Conservation (phyloP, 768 basidiomycete genomes). For the Pisolithus albus region DNA sequence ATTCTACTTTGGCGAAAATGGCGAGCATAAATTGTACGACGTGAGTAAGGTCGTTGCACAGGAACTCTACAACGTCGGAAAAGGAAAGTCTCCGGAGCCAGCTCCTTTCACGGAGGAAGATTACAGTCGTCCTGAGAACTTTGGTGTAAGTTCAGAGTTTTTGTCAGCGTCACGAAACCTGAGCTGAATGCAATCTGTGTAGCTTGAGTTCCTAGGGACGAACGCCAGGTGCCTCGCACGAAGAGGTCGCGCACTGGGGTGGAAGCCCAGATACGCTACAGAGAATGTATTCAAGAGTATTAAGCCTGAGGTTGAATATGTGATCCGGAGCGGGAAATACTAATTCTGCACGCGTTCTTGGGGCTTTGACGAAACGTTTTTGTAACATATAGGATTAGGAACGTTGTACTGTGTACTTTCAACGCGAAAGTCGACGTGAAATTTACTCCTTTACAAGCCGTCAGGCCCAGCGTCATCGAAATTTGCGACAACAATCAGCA, state of each 20-base stretch:
- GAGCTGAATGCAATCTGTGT: conserved; percentile 4
- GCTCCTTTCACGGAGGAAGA: conserved; percentile 14
- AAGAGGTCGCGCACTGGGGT: conserved; percentile 19
- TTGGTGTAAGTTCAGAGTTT: background rate
- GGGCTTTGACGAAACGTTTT: no score
- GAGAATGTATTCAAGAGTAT: conserved; percentile 18
- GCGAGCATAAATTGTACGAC: conserved; percentile 15
- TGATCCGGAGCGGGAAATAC: conserved; percentile 3
- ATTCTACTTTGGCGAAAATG: conserved; percentile 20
- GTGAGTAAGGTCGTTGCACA: conserved; percentile 7
- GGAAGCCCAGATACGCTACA: conserved; percentile 26
- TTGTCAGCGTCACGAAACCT: background rate
- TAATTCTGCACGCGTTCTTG: background rate
- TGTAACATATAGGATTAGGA: no score
- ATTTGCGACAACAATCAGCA: no score
- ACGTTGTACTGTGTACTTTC: no score
- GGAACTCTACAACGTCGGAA: conserved; percentile 12
- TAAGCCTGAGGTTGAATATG: conserved; percentile 17
- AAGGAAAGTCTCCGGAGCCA: conserved; percentile 4
- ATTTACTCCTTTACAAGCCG: no score
- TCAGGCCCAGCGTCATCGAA: no score
- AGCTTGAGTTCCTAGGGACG: conserved; percentile 16
- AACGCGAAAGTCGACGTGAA: no score
- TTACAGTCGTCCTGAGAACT: conserved; percentile 6
- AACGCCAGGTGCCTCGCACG: conserved; percentile 15